These are phyloP conservation scores for Lodderomyces metapsilosis DNA, from an alignment of 1,139 yeast genomes.

Conservation along the genomic window DNA sequence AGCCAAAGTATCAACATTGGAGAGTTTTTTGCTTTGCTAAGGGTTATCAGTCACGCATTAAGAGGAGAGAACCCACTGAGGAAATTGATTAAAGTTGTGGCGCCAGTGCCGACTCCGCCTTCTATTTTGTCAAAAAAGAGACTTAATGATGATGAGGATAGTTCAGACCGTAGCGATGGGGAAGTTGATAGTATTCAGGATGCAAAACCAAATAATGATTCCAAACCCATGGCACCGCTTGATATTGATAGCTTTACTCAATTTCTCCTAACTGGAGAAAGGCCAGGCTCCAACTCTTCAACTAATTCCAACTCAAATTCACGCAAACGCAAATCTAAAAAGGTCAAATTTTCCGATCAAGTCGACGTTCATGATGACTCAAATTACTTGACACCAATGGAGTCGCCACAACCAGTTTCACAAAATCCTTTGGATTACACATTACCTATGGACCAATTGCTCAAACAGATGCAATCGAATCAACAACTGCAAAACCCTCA, in stretches of 20 bases:
- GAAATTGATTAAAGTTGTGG: slow-evolving; percentile 46
- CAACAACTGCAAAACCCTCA: slow-evolving; percentile 22
- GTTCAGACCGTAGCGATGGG: slow-evolving; percentile 16
- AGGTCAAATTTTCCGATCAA: slow-evolving; percentile 72
- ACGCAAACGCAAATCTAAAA: slow-evolving; percentile 42
- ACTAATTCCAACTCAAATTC: slow-evolving; percentile 8
- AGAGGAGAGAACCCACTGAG: slow-evolving; percentile 50
- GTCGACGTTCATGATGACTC: slow-evolving; percentile 39
- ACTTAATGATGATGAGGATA: slow-evolving; percentile 40
- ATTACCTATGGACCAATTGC: slow-evolving; percentile 71
- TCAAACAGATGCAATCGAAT: slow-evolving; percentile 39
- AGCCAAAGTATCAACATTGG: slow-evolving; percentile 61
- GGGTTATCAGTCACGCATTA: slow-evolving; percentile 60
- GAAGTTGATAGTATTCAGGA: slow-evolving; percentile 1
- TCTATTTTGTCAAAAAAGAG: slow-evolving; percentile 62
- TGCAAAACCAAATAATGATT: slow-evolving; percentile 2
- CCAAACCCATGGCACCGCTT: slow-evolving; percentile 27
- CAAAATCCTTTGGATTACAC: slow-evolving; percentile 48
- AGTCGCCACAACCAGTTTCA: slow-evolving; percentile 22
- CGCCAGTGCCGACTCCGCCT: slow-evolving; percentile 66
- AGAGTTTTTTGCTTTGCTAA: slow-evolving; percentile 69
- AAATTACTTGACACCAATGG: slow-evolving; percentile 20
- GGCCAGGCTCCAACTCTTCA: slow-evolving; percentile 36
- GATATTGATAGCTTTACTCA: slow-evolving; percentile 77
- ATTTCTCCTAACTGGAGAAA: slow-evolving; percentile 69